These are phyloP conservation scores for Roridomyces roridus DNA, from an alignment of 768 basidiomycete genomes.

Conservation along the genomic window DNA sequence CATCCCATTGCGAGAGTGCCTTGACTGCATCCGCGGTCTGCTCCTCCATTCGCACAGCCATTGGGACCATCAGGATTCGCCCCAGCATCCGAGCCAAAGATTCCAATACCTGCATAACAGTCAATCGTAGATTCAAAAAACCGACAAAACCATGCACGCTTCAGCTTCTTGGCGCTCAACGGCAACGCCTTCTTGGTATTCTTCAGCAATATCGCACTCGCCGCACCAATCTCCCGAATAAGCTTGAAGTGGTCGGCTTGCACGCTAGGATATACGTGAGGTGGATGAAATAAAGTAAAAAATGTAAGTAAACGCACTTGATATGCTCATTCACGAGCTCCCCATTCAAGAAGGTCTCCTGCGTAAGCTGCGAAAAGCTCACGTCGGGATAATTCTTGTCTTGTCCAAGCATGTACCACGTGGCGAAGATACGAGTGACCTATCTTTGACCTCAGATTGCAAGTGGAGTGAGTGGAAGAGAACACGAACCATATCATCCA, in stretches of 20 bases:
- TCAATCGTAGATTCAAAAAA: not conserved
- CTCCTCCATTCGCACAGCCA: constrained; percentile 19
- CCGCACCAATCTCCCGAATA: constrained; percentile 64
- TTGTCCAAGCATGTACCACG: constrained; percentile 35
- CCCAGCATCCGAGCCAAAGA: constrained; percentile 46
- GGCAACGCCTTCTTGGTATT: constrained; percentile 55
- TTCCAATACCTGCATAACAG: constrained; percentile 29
- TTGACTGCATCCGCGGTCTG: constrained; percentile 41
- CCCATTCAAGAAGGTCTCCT: not conserved
- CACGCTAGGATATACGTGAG: constrained; percentile 10
- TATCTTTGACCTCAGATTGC: not conserved
- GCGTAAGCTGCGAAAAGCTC: constrained; percentile 2
- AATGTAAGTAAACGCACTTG: constrained; percentile 6
- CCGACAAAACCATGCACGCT: constrained; percentile 28
- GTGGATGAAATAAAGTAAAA: not conserved
- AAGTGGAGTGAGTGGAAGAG: constrained; percentile 18
- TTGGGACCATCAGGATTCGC: constrained; percentile 40
- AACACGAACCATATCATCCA: constrained; percentile 59
- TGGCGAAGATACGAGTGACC: constrained; percentile 55
- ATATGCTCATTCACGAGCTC: constrained; percentile 1
- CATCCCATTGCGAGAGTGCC: constrained; percentile 51
- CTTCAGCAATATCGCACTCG: constrained; percentile 69
- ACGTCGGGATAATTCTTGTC: constrained; percentile 7
- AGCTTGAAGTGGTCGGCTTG: constrained; percentile 40
- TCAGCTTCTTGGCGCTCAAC: constrained; percentile 42